These are phyloP conservation scores for Tolypocladium capitatum DNA, from an alignment of 2,329 filamentous ascomycete species.

Conservation along the genomic window DNA sequence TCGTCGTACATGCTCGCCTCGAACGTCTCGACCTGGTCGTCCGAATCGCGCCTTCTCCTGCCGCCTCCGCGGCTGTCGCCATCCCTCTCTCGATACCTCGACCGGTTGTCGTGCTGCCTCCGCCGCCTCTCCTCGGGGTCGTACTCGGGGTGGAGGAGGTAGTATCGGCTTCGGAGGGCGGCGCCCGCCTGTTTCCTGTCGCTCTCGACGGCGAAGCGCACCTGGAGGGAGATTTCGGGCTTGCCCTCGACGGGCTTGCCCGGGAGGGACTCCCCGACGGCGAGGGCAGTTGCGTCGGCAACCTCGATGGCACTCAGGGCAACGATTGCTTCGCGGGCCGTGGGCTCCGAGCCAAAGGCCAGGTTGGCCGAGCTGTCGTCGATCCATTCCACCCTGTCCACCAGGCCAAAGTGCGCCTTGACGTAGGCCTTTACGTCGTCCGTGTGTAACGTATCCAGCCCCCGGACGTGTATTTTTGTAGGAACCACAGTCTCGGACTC, in stretches of 20 bases:
- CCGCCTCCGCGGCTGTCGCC: slow-evolving; percentile 16
- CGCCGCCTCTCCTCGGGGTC: slow-evolving; percentile 64
- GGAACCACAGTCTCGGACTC: slow-evolving; percentile 16
- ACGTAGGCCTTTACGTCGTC: slow-evolving; percentile 68
- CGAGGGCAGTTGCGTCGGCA: slow-evolving; percentile 39
- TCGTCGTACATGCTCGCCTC: slow-evolving; percentile 79
- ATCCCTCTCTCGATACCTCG: slow-evolving; percentile 50
- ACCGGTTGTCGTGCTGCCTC: slow-evolving; percentile 40
- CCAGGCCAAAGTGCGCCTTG: slow-evolving; percentile 47
- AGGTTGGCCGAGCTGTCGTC: slow-evolving; percentile 86
- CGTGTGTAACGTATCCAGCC: slow-evolving; percentile 70
- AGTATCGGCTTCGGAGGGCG: slow-evolving; percentile 73
- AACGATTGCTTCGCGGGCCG: slow-evolving; percentile 40
- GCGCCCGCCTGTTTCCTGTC: slow-evolving; percentile 76
- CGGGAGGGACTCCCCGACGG: slow-evolving; percentile 49
- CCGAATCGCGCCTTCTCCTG: slow-evolving; percentile 25
- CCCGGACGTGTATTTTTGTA: slow-evolving; percentile 68
- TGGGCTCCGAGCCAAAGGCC: slow-evolving; percentile 48
- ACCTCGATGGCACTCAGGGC: slow-evolving; percentile 39
- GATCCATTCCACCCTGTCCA: slow-evolving; percentile 76
- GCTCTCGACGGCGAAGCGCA: slow-evolving; percentile 59
- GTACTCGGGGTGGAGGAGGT: slow-evolving; percentile 80
- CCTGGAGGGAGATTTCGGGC: slow-evolving; percentile 54
- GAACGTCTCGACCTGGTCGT: slow-evolving; percentile 43
- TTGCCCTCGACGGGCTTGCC: slow-evolving; percentile 57